Conservation (phyloP, 2,329 filamentous ascomycete genomes). For the Fusarium agapanthi region DNA sequence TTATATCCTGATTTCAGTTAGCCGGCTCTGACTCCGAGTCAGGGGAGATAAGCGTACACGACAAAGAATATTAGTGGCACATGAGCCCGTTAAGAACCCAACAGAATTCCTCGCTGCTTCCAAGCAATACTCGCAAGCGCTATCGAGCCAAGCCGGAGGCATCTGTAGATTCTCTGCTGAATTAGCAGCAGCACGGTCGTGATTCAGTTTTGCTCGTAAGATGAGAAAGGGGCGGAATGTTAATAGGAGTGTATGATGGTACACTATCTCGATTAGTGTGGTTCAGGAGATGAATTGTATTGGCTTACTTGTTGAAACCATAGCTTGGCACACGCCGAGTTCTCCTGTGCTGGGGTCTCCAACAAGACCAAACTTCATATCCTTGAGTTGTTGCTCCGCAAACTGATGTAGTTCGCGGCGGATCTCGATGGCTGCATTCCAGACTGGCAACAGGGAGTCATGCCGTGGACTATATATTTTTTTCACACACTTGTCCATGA, state of each 20-base stretch:
- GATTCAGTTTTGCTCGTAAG: constrained; percentile 52
- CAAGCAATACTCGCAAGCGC: constrained; percentile 53
- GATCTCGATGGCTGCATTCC: constrained; percentile 46
- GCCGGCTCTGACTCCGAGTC: neutral
- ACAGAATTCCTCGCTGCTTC: constrained; percentile 53
- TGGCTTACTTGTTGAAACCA: constrained; percentile 51
- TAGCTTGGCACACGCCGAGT: constrained; percentile 51
- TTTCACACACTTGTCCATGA: constrained; percentile 51
- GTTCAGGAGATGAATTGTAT: neutral
- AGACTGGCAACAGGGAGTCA: constrained; percentile 46
- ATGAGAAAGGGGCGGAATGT: constrained; percentile 56
- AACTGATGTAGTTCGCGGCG: constrained; percentile 43
- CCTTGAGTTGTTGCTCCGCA: constrained; percentile 42
- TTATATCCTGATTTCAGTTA: constrained; percentile 48
- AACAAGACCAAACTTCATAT: constrained; percentile 48
- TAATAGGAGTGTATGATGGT: constrained; percentile 53
- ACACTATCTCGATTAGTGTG: constrained; percentile 45
- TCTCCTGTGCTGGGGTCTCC: constrained; percentile 48
- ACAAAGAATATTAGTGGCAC: constrained; percentile 50
- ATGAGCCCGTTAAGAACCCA: constrained; percentile 51
- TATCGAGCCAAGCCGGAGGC: constrained; percentile 51
- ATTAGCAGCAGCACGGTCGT: constrained; percentile 38
- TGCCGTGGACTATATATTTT: constrained; percentile 53
- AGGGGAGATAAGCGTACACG: constrained; percentile 42
- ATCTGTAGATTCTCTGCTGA: constrained; percentile 20